A percentile compares a stretch with the other conserved stretches of the same genome.
Evolutionary conservation across 2,329 filamentous ascomycete species (phyloP).

Genomic region (Botrytis tulipae): DNA sequence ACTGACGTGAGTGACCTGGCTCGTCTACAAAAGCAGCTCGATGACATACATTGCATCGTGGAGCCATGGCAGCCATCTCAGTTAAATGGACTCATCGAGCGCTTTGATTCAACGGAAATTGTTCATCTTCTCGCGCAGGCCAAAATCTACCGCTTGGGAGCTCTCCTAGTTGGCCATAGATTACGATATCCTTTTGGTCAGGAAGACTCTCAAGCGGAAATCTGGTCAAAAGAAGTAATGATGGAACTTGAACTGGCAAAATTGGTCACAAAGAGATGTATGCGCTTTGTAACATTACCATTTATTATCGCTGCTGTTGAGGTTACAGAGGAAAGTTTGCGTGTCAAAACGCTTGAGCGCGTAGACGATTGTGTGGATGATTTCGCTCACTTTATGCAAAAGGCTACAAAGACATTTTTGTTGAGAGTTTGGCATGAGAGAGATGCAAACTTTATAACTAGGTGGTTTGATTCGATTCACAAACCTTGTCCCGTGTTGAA

Average conservation of each 20-base stretch:
- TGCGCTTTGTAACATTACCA: conserved; percentile 35
- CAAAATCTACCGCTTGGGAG: conserved; percentile 35
- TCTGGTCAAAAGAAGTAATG: conserved; percentile 33
- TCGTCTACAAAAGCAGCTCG: conserved; percentile 29
- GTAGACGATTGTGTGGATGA: conserved; percentile 49
- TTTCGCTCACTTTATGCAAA: conserved; percentile 31
- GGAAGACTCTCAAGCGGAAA: conserved; percentile 30
- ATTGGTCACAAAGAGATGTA: conserved; percentile 27
- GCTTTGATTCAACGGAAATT: conserved; percentile 31
- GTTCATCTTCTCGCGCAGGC: conserved; percentile 36
- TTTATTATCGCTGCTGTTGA: conserved; percentile 25
- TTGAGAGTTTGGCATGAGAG: conserved; percentile 35
- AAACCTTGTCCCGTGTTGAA: not conserved
- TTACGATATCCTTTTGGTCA: conserved; percentile 33
- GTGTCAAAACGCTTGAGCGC: conserved; percentile 7
- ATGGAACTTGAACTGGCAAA: conserved; percentile 34
- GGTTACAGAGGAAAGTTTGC: not conserved
- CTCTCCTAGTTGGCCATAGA: conserved; percentile 33
- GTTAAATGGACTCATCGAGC: conserved; percentile 24
- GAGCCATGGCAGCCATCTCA: conserved; percentile 35
- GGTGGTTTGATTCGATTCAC: not conserved
- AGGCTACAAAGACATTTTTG: conserved; percentile 32
- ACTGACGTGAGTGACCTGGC: conserved; percentile 23
- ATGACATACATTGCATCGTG: conserved; percentile 27
- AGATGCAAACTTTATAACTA: conserved; percentile 24